A percentile compares a stretch with the other conserved stretches of the same genome.
Conservation (phyloP, 2,329 filamentous ascomycete genomes). For the Trichoderma sp. region DNA sequence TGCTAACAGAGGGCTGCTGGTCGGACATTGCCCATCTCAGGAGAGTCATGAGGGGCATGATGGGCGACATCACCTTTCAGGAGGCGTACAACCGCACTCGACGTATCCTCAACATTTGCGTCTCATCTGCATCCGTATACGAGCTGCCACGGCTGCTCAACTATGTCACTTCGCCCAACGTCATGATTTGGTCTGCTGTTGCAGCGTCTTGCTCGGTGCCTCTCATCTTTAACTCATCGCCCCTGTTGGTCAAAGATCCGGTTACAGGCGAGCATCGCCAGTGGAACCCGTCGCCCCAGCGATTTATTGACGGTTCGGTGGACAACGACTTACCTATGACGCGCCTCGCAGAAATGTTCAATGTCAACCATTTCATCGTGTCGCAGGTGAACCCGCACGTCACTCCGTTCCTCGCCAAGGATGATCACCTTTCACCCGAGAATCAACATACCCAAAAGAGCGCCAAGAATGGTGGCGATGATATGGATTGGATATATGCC, state of each 20-base stretch:
- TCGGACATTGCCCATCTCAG: conserved; percentile 82
- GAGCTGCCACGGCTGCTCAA: conserved; percentile 86
- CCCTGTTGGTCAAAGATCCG: conserved; percentile 81
- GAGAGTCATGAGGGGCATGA: conserved; percentile 75
- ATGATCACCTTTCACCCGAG: conserved; percentile 58
- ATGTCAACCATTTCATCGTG: conserved; percentile 97
- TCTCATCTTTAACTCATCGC: conserved; percentile 76
- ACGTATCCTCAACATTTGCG: conserved; percentile 89
- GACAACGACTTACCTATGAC: conserved; percentile 94
- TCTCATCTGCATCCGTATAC: conserved; percentile 84
- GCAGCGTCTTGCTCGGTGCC: conserved; percentile 95
- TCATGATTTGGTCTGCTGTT: conserved; percentile 95
- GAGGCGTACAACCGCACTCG: conserved; percentile 95
- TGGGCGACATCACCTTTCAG: conserved; percentile 91
- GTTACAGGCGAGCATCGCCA: conserved; percentile 73
- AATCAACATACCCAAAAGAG: conserved; percentile 30
- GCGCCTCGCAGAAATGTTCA: conserved; percentile 90
- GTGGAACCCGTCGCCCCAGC: conserved; percentile 83
- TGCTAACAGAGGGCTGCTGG: conserved; percentile 80
- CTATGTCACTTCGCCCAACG: conserved; percentile 90
- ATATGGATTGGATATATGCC: conserved; percentile 62
- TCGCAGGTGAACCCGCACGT: conserved; percentile 97
- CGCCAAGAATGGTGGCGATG: conserved; percentile 36
- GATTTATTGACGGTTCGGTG: conserved; percentile 93
- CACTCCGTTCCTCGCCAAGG: conserved; percentile 77